These are phyloP conservation scores for Daedaleopsis sinensis DNA, from an alignment of 768 basidiomycete species.

Conservation along the genomic window DNA sequence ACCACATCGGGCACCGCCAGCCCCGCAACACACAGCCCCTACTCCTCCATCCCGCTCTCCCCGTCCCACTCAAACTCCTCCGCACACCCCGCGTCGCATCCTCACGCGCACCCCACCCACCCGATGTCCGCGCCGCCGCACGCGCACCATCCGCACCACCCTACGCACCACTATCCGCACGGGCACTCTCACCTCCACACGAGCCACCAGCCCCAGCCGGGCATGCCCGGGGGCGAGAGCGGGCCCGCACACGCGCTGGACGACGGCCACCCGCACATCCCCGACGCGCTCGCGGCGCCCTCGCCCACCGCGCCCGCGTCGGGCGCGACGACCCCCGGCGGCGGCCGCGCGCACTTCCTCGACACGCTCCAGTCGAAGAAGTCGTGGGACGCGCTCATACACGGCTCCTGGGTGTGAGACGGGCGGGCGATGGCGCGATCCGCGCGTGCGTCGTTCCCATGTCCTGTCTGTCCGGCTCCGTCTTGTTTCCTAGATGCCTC, in stretches of 20 bases:
- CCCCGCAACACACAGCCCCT: constrained; percentile 19
- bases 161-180: constrained; percentile 17
- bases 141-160: background rate
- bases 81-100: constrained; percentile 8
- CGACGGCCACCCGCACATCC: constrained; percentile 9
- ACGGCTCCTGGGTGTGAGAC: constrained; percentile 62
- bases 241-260: constrained; percentile 5
- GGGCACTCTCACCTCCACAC: constrained; percentile 17
- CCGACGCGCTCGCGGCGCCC: constrained; percentile 8
- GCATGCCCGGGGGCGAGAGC: constrained; percentile 12
- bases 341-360: constrained; percentile 50
- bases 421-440: too few species aligned
- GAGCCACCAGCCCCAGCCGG: constrained; percentile 16
- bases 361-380: constrained; percentile 60
- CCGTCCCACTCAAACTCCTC: constrained; percentile 9
- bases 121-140: background rate
- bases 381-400: constrained; percentile 67
- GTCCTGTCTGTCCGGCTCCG: too few species aligned
- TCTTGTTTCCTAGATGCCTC: too few species aligned
- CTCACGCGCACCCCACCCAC: constrained; percentile 7
- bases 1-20: constrained; percentile 30
- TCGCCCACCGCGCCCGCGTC: constrained; percentile 2
- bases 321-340: constrained; percentile 24
- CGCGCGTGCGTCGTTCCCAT: too few species aligned
- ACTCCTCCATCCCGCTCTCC: constrained; percentile 15